These are phyloP conservation scores for Malus sieversii DNA, from an alignment of 306 rosid species.

Conservation along the genomic window DNA sequence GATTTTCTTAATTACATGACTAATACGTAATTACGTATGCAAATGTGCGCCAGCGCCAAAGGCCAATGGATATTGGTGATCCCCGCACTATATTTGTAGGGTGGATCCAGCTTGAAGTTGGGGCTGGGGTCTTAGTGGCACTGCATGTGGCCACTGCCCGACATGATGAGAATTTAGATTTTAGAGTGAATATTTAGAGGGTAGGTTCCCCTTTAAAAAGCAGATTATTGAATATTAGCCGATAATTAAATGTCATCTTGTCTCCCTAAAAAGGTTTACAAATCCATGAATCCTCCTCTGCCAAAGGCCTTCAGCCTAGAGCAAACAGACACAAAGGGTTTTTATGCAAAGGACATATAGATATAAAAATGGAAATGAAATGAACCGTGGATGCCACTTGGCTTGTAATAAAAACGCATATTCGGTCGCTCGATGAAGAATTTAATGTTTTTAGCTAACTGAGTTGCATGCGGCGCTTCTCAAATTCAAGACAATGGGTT, in stretches of 20 bases:
- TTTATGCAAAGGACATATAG: background rate
- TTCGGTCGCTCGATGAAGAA: too few relatives aligned
- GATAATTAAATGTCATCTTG: conserved; percentile 38
- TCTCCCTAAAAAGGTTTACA: conserved; percentile 35
- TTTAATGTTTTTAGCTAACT: too few relatives aligned
- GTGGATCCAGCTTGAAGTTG: background rate
- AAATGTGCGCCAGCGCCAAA: background rate
- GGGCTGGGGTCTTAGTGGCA: conserved; percentile 9
- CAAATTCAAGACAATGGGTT: too few relatives aligned
- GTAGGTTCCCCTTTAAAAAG: conserved; percentile 37
- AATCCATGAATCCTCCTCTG: background rate
- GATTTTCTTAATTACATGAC: background rate
- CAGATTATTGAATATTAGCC: conserved; percentile 38
- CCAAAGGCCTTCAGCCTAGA: background rate
- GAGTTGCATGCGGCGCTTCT: too few relatives aligned
- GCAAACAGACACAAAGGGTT: background rate
- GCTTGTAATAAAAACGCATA: background rate
- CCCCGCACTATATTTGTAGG: background rate
- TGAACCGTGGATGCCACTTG: background rate
- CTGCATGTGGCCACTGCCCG: conserved; percentile 51
- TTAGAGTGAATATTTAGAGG: conserved; percentile 9
- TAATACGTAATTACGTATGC: background rate
- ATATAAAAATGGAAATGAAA: background rate
- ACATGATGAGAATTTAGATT: conserved; percentile 36
- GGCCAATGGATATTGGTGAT: background rate